Base-by-base conservation (phyloP, 108 stramenopile genomes). In the Fragilariopsis cylindrus region DNA sequence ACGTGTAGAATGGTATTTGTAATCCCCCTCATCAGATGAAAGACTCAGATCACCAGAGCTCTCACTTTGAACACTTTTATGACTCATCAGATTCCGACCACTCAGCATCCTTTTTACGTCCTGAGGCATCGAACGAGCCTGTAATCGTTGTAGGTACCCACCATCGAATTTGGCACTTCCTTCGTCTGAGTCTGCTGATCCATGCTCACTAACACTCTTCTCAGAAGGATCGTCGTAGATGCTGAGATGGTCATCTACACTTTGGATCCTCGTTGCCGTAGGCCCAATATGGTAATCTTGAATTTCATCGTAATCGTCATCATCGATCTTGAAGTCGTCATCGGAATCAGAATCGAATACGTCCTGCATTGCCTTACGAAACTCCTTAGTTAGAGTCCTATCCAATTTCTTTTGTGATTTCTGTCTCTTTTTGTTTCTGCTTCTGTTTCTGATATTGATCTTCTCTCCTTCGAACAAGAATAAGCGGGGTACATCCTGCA, bases 401-500 rank as follows among this genome's bases (percentile, higher is more conserved):
- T 79, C 73, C 40, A 74, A 43, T 55, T 79, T 79, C 57, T 74
- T 79, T 9, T 45, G 48, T 53, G 42, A 5, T 49, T 62, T 69
- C 19, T 64, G 41, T 57, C 50, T 77, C 57, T 58, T 67, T 45
- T 40, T 48, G 15, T 15, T 16, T 43, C 54, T 68, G 21, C 62
- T 63, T 45, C 72, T 78, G 4, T 55, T 65, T 13, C 2, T 43
- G 5, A 41, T 40, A 40, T 69, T 47, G 0, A 58, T 4, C 50
- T 67, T 78, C 48, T 79, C 78, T 6, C 78, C 78, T 70, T 79
- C 78, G 50, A 79, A 79, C 49, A 79, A 50, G 54, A 70, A 79
- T 21, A 79, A 54, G 12, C 78, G 72, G 7, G 78, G 78, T 55
- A 74, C 67, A 13, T 68, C 49, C 40, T 50, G 19, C 1, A 39